Evolutionary conservation across 1,139 yeast genomes (phyloP), one percentile per base, ranked within the genome.

Genomic region (Protomyces lactucae-debilis): DNA sequence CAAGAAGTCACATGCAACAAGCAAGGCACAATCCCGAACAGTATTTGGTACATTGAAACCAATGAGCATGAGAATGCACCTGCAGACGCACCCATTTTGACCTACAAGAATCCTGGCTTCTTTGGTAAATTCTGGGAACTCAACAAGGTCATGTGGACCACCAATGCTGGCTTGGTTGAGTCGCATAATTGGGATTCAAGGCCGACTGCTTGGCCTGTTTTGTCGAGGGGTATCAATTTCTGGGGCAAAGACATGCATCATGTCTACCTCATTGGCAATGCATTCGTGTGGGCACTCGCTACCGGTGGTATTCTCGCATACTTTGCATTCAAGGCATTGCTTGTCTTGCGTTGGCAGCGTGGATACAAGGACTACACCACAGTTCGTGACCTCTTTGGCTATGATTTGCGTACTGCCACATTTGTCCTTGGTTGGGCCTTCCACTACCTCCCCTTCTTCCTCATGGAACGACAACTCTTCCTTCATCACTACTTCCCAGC

Each of bases 1-100:
- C 97, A 90, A 76, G 99, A 93, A 79, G 99, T 95, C 59, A 86
- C 97, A 10, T 84, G 97, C 76, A 95, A 97, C 60, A 79, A 84
- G 60, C 89, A 85, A 72, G 98, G 97, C 73, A 81, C 83, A 67
- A 78, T 85, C 70, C 83, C 85, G 52, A 84, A 88, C 75, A 82
- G 91, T 60, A 78, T 87, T 70, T 95, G 98, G 97, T 88, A 87
- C 75, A 79, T 95, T 72, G 99, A 95, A 78, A 82, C 85, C 67
- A 92, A 91, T 68, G 68, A 66, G 51, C 77, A 77, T 69, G 77
- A 78, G 16, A 43, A 23, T 12, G 16, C 56, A 23, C 57, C 55
- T 3, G 28, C 40, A 14, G 57, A 53, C 51, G 80, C 85, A 32
- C 85, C 82, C 72, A 79, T 78, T 67, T 78, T 86, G 64, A 82